phyloP scores from a whole-genome alignment of 1,139 yeast species.

The Candida sanyaensis region DNA sequence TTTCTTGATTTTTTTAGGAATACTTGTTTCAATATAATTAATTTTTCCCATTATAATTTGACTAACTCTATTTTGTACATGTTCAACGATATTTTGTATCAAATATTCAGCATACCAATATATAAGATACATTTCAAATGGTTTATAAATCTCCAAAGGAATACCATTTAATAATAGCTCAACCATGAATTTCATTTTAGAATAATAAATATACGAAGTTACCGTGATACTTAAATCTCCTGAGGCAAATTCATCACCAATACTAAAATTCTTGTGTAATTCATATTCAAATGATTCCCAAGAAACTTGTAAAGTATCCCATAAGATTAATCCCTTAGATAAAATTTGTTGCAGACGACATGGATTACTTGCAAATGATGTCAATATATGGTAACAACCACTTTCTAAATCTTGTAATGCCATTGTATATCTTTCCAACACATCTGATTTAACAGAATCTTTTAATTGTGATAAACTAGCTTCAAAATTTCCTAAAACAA shows the following conservation, averaged over 20 bases:
- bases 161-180: conserved; percentile 75
- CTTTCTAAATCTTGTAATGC: conserved; percentile 36
- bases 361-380: conserved; percentile 67
- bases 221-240: conserved; percentile 49
- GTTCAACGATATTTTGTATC: conserved; percentile 47
- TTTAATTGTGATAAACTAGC: conserved; percentile 24
- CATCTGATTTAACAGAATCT: conserved; percentile 13
- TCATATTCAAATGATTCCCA: conserved; percentile 56
- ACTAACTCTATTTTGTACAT: conserved; percentile 49
- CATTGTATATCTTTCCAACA: conserved; percentile 6
- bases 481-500: conserved; percentile 22
- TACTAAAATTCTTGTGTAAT: conserved; percentile 28
- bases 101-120: conserved; percentile 69
- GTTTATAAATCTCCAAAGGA: conserved; percentile 71
- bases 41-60: conserved; percentile 38
- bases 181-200: conserved; percentile 69
- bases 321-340: conserved; percentile 55
- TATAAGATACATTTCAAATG: conserved; percentile 68
- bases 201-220: conserved; percentile 66
- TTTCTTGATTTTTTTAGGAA: conserved; percentile 53
- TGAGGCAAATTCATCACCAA: conserved; percentile 34
- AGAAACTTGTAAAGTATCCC: conserved; percentile 82
- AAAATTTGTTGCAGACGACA: conserved; percentile 78
- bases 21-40: conserved; percentile 26
- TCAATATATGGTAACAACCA: conserved; percentile 56